Percentiles rank a stretch among this genome's conserved stretches.
Conservation (phyloP, 768 basidiomycete species). For the Mycena vitilis region DNA sequence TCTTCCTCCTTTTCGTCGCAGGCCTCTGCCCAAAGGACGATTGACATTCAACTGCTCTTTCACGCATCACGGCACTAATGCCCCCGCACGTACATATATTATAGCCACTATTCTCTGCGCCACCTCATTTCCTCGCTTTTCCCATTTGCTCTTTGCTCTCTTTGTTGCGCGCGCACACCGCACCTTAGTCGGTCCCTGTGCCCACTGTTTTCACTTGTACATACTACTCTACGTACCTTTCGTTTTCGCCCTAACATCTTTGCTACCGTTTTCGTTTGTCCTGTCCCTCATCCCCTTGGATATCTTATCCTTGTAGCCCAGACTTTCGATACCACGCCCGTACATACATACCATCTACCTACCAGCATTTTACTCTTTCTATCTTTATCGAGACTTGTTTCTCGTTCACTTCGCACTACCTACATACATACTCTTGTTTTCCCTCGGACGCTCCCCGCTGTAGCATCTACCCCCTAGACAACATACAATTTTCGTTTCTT, state of each 20-base stretch:
- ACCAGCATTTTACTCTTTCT: slow-evolving; percentile 36
- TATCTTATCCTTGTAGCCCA: slow-evolving; percentile 36
- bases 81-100: slow-evolving; percentile 45
- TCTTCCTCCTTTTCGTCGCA: background rate
- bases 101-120: slow-evolving; percentile 38
- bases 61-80: slow-evolving; percentile 35
- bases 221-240: slow-evolving; percentile 33
- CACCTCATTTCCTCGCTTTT: slow-evolving; percentile 1
- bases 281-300: slow-evolving; percentile 29
- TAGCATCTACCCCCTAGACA: slow-evolving; percentile 33
- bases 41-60: slow-evolving; percentile 35
- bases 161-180: slow-evolving; percentile 33
- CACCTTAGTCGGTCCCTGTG: slow-evolving; percentile 39
- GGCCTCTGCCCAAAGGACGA: slow-evolving; percentile 19
- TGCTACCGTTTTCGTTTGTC: slow-evolving; percentile 6
- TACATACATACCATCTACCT: slow-evolving; percentile 34
- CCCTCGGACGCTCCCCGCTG: slow-evolving; percentile 32
- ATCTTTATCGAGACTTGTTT: slow-evolving; percentile 36
- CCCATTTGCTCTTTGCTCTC: slow-evolving; percentile 37
- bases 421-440: slow-evolving; percentile 6
- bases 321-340: slow-evolving; percentile 33
- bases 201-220: slow-evolving; percentile 22
- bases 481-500: slow-evolving; percentile 22
- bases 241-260: slow-evolving; percentile 28
- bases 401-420: slow-evolving; percentile 20